phyloP scores from a whole-genome alignment of 345 rosid species.

The Hibiscus trionum region DNA sequence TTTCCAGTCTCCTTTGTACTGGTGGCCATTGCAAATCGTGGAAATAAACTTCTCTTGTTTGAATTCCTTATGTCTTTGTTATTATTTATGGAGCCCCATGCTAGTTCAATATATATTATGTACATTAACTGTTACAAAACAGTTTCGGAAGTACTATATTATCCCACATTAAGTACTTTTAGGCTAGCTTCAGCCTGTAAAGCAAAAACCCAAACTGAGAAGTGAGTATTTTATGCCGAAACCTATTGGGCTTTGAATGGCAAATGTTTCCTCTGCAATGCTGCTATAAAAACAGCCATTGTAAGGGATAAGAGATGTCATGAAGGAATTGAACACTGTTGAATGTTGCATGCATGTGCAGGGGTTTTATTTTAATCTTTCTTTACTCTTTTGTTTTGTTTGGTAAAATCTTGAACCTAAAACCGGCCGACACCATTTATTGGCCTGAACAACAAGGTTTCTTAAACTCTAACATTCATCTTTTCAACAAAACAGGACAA shows the following conservation, averaged over 20 bases:
- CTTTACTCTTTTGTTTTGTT: neutral
- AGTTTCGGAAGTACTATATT: neutral
- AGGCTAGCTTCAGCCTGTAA: neutral
- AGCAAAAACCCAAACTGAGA: neutral
- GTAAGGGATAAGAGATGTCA: too few species aligned
- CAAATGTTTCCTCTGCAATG: too few species aligned
- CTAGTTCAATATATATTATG: neutral
- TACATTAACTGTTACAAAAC: neutral
- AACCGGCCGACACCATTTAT: neutral
- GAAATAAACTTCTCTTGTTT: slow-evolving; percentile 27
- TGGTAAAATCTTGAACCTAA: slow-evolving; percentile 1
- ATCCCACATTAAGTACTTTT: neutral
- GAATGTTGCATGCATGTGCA: neutral
- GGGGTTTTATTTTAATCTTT: neutral
- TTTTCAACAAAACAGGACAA: slow-evolving; percentile 23
- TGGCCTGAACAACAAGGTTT: neutral
- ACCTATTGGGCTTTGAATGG: neutral
- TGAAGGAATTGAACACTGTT: too few species aligned
- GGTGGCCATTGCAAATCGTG: slow-evolving; percentile 25
- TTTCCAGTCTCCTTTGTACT: slow-evolving; percentile 10
- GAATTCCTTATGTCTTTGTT: neutral
- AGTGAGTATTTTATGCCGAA: neutral
- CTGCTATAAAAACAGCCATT: too few species aligned
- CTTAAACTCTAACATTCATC: neutral
- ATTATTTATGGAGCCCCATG: slow-evolving; percentile 22